A percentile compares a stretch with the other conserved stretches of the same genome.
Evolutionary conservation across 345 rosid species (phyloP).

Genomic region (Capsella bursapastoris): DNA sequence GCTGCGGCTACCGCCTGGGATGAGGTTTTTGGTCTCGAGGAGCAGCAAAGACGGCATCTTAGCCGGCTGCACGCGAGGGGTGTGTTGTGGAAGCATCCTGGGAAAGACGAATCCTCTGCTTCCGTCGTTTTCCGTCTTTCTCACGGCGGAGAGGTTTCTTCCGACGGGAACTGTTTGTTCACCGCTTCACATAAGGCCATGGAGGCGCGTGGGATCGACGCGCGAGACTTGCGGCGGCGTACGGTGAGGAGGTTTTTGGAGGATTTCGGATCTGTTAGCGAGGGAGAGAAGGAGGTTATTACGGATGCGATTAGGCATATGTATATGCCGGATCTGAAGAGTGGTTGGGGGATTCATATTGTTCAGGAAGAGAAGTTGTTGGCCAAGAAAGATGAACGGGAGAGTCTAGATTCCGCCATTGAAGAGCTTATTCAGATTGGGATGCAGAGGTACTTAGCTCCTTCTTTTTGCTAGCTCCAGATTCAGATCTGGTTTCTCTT

Average conservation of each 20-base stretch:
- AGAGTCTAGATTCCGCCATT: constrained; percentile 69
- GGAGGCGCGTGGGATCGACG: constrained; percentile 81
- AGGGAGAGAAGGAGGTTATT: constrained; percentile 54
- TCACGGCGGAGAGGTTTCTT: constrained; percentile 91
- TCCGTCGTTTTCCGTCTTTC: constrained; percentile 81
- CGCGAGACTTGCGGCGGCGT: constrained; percentile 68
- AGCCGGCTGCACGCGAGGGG: constrained; percentile 77
- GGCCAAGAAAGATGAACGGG: constrained; percentile 77
- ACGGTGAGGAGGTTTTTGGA: constrained; percentile 74
- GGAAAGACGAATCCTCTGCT: constrained; percentile 46
- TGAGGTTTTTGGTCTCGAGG: constrained; percentile 84
- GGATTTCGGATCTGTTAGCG: constrained; percentile 69
- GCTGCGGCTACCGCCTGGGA: constrained; percentile 61
- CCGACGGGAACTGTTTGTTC: constrained; percentile 98
- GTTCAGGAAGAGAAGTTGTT: constrained; percentile 90
- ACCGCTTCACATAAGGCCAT: constrained; percentile 83
- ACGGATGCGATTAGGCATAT: constrained; percentile 70
- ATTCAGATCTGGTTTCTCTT: constrained; percentile 37
- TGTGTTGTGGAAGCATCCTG: constrained; percentile 88
- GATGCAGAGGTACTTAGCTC: constrained; percentile 68
- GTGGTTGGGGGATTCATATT: constrained; percentile 98
- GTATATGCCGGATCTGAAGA: constrained; percentile 98
- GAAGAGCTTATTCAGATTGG: constrained; percentile 85
- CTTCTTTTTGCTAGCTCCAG: neutral
- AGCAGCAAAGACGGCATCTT: constrained; percentile 82